Percentiles rank a stretch among this genome's conserved stretches.
These are phyloP conservation scores for Teunomyces stri DNA, from an alignment of 805 yeast genomes.

Conservation along the genomic window DNA sequence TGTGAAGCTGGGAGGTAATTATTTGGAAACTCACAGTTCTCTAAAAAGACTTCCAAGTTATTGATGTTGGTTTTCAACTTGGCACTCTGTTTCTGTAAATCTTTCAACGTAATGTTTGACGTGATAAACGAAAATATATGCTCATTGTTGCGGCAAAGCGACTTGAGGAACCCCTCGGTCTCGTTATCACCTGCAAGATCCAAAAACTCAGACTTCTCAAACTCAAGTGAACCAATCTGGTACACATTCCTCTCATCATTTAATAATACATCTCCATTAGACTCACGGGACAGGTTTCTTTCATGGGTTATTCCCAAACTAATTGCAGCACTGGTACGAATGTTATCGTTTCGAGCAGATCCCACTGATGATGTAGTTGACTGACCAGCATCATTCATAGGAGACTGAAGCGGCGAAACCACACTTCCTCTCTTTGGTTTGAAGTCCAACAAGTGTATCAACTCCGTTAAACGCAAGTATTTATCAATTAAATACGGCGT, in stretches of 20 bases:
- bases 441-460: constrained; percentile 46
- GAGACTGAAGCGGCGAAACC: constrained; percentile 4
- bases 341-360: constrained; percentile 4
- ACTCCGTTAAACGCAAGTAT: constrained; percentile 56
- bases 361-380: constrained; percentile 10
- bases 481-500: constrained; percentile 70
- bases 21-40: constrained; percentile 31
- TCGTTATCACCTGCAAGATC: constrained; percentile 36
- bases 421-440: constrained; percentile 5
- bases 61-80: constrained; percentile 29
- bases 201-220: constrained; percentile 51
- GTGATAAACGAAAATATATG: constrained; percentile 38
- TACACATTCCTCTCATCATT: constrained; percentile 32
- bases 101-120: constrained; percentile 41
- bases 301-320: constrained; percentile 1
- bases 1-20: constrained; percentile 17
- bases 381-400: constrained; percentile 6
- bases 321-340: not conserved
- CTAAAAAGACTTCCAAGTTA: constrained; percentile 28
- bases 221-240: constrained; percentile 47
- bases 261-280: constrained; percentile 9
- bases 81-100: constrained; percentile 40
- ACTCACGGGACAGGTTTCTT: constrained; percentile 4
- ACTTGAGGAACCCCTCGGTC: constrained; percentile 57
- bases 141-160: constrained; percentile 29